These are phyloP conservation scores for Nakazawaea siamensis DNA, from an alignment of 805 yeast genomes.

Conservation along the genomic window DNA sequence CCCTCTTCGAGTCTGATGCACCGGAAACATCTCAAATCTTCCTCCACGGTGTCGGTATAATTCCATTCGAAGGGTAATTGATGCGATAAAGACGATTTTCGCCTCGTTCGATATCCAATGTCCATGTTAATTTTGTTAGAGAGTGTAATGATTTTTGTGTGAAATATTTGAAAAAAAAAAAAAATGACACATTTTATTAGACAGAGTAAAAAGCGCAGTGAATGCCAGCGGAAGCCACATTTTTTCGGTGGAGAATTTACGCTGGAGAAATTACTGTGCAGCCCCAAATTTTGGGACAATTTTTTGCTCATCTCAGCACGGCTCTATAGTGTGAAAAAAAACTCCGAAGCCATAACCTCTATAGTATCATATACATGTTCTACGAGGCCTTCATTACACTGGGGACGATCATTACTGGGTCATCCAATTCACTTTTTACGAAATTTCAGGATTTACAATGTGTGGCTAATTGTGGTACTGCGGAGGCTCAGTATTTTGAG, in stretches of 20 bases:
- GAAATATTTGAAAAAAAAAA: too few relatives aligned
- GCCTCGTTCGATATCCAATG: too few relatives aligned
- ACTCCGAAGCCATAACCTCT: background rate
- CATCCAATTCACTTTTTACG: conserved; percentile 65
- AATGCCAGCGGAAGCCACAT: too few relatives aligned
- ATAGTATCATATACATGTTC: background rate
- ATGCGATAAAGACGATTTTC: conserved; percentile 7
- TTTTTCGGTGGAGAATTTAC: too few relatives aligned
- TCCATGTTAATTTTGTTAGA: too few relatives aligned
- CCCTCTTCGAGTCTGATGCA: too few relatives aligned
- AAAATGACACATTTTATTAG: too few relatives aligned
- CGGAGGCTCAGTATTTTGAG: conserved; percentile 47
- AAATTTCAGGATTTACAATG: conserved; percentile 74
- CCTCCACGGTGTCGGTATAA: background rate
- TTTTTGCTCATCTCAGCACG: background rate
- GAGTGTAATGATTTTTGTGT: too few relatives aligned
- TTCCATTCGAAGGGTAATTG: too few relatives aligned
- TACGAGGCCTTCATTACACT: conserved; percentile 16
- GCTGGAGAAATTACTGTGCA: too few relatives aligned
- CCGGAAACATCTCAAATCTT: too few relatives aligned
- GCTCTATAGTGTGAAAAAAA: background rate
- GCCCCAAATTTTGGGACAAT: background rate
- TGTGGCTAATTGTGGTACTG: conserved; percentile 43
- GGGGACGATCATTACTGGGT: conserved; percentile 63
- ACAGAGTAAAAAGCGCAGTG: too few relatives aligned